Conservation (phyloP, 768 basidiomycete species). For the Tephrocybe sp. region DNA sequence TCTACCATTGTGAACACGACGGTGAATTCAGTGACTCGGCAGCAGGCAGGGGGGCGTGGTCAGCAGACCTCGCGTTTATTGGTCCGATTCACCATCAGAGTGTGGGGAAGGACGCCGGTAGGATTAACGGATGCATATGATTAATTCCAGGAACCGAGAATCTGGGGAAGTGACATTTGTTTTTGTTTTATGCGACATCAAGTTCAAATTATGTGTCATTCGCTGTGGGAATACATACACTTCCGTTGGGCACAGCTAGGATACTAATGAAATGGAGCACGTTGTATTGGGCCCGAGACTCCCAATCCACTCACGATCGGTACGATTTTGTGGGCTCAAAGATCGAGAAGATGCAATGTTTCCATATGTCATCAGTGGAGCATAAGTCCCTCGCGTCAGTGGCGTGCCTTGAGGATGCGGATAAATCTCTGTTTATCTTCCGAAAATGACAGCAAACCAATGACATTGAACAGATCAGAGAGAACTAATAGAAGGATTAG, state of each 20-base stretch:
- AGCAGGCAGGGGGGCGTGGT: neutral
- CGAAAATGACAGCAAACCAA: too few relatives aligned
- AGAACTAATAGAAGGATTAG: neutral
- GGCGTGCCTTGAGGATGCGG: neutral
- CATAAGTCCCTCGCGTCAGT: neutral
- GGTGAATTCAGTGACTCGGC: too few relatives aligned
- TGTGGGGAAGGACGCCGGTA: neutral
- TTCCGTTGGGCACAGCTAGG: too few relatives aligned
- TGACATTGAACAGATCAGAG: neutral
- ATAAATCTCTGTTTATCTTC: neutral
- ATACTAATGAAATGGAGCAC: too few relatives aligned
- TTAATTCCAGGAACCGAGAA: conserved; percentile 2
- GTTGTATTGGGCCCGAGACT: too few relatives aligned
- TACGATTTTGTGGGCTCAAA: neutral
- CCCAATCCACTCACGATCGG: neutral
- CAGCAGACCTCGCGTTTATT: neutral
- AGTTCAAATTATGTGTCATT: too few relatives aligned
- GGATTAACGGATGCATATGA: neutral
- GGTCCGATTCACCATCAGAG: neutral
- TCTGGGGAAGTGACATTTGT: neutral
- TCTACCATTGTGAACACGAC: too few relatives aligned
- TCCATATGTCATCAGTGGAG: neutral
- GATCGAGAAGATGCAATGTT: neutral
- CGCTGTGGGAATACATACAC: too few relatives aligned
- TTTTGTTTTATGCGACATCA: neutral